phyloP scores from a whole-genome alignment of 2,329 filamentous ascomycete species.

The Monilinia laxa region DNA sequence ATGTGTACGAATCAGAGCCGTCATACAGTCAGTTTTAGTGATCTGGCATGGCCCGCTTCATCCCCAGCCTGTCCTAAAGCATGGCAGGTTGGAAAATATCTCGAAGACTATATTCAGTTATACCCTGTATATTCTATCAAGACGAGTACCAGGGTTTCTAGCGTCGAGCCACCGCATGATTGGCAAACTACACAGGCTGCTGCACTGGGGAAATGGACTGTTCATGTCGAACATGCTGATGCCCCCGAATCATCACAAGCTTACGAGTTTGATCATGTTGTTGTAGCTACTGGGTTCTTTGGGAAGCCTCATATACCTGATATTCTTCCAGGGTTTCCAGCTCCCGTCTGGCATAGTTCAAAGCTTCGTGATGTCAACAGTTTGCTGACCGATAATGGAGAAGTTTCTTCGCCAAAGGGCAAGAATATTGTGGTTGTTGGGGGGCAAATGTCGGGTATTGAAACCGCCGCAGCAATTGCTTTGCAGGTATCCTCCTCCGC shows the following conservation, averaged over 20 bases:
- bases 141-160: constrained; percentile 30
- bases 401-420: constrained; percentile 38
- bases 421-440: constrained; percentile 73
- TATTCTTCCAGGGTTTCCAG: constrained; percentile 41
- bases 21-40: constrained; percentile 72
- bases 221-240: constrained; percentile 25
- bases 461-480: constrained; percentile 72
- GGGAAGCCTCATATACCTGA: constrained; percentile 57
- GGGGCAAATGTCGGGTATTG: constrained; percentile 79
- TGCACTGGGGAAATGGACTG: constrained; percentile 28
- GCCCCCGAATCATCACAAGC: not conserved
- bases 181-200: constrained; percentile 8
- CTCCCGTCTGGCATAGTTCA: constrained; percentile 66
- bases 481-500: constrained; percentile 65
- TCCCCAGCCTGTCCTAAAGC: constrained; percentile 69
- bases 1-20: constrained; percentile 74
- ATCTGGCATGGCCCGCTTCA: constrained; percentile 65
- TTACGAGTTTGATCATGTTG: constrained; percentile 62
- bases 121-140: constrained; percentile 46
- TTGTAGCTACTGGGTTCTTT: constrained; percentile 78
- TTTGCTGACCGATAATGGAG: constrained; percentile 45
- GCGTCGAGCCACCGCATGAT: constrained; percentile 20
- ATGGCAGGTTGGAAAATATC: constrained; percentile 73
- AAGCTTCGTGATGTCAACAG: constrained; percentile 56
- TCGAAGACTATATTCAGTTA: constrained; percentile 59